Evolutionary conservation across 2,329 filamentous ascomycete species (phyloP).

Genomic region (Beauveria sp.): DNA sequence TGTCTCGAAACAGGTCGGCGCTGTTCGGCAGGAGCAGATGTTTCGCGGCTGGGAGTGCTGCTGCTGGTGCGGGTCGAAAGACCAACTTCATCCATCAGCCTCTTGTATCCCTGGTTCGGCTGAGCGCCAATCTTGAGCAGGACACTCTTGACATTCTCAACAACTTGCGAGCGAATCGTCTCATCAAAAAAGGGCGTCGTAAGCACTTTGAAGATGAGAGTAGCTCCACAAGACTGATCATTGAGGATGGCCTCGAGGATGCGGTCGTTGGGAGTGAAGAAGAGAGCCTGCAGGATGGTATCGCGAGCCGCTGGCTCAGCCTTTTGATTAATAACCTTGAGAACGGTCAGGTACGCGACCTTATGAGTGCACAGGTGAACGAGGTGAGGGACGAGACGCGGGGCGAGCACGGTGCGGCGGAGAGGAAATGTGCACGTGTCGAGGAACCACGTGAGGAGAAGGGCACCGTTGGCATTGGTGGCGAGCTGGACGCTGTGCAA

Average conservation of each 20-base stretch:
- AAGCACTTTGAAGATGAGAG: slow-evolving; percentile 95
- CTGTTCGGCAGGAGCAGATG: slow-evolving; percentile 30
- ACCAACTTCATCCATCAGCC: slow-evolving; percentile 96
- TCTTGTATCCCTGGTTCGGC: slow-evolving; percentile 93
- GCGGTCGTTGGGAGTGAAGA: slow-evolving; percentile 83
- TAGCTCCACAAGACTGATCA: slow-evolving; percentile 87
- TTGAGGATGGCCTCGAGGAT: slow-evolving; percentile 82
- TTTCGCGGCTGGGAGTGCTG: slow-evolving; percentile 33
- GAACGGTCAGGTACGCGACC: slow-evolving; percentile 90
- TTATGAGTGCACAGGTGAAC: slow-evolving; percentile 97
- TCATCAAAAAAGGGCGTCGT: slow-evolving; percentile 98
- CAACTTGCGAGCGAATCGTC: slow-evolving; percentile 74
- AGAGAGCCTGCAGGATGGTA: slow-evolving; percentile 79
- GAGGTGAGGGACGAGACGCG: slow-evolving; percentile 83
- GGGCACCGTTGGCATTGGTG: slow-evolving; percentile 89
- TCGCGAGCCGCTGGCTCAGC: slow-evolving; percentile 89
- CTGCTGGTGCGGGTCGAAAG: slow-evolving; percentile 59
- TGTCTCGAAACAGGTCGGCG: slow-evolving; percentile 47
- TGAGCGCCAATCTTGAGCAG: slow-evolving; percentile 86
- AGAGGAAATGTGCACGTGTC: slow-evolving; percentile 95
- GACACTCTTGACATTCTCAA: slow-evolving; percentile 87
- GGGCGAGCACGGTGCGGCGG: slow-evolving; percentile 83
- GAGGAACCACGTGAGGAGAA: slow-evolving; percentile 94
- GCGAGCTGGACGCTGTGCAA: slow-evolving; percentile 93
- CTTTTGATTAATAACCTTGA: slow-evolving; percentile 98